phyloP scores from a whole-genome alignment of 129 eudicot genomes.

The Oenanthe sinensis region DNA sequence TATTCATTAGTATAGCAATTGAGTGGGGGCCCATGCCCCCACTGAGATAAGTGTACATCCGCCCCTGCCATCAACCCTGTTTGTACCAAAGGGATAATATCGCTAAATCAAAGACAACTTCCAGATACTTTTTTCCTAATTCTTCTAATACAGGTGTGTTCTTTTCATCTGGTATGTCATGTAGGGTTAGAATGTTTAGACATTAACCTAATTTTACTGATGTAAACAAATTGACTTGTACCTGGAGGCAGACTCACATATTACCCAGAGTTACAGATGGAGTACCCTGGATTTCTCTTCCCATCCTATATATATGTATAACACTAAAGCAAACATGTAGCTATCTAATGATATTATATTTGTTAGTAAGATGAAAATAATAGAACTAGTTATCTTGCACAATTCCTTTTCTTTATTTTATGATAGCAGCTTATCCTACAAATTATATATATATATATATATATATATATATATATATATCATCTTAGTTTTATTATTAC shows the following conservation, averaged over 20 bases:
- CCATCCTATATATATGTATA: neutral
- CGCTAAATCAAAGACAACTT: neutral
- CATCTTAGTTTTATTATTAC: neutral
- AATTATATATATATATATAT: neutral
- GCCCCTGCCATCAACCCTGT: neutral
- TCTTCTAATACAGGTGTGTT: neutral
- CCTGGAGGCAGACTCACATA: neutral
- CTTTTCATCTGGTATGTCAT: neutral
- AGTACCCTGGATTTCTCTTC: neutral
- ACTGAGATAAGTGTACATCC: too few relatives aligned
- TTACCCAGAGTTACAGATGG: neutral
- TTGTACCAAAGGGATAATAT: neutral
- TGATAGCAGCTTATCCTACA: neutral
- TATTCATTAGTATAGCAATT: too few relatives aligned
- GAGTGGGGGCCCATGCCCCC: too few relatives aligned
- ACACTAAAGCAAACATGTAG: neutral
- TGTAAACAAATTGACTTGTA: neutral
- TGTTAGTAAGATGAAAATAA: neutral
- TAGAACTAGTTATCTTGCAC: neutral
- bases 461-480: neutral
- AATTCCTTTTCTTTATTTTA: too few relatives aligned
- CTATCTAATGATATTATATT: neutral
- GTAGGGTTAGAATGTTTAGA: neutral
- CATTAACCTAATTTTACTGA: neutral
- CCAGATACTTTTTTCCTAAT: neutral